Percentiles rank a stretch among this genome's conserved stretches.
These are phyloP conservation scores for Emericellopsis terricola DNA, from an alignment of 495 filamentous ascomycete species.

Conservation along the genomic window DNA sequence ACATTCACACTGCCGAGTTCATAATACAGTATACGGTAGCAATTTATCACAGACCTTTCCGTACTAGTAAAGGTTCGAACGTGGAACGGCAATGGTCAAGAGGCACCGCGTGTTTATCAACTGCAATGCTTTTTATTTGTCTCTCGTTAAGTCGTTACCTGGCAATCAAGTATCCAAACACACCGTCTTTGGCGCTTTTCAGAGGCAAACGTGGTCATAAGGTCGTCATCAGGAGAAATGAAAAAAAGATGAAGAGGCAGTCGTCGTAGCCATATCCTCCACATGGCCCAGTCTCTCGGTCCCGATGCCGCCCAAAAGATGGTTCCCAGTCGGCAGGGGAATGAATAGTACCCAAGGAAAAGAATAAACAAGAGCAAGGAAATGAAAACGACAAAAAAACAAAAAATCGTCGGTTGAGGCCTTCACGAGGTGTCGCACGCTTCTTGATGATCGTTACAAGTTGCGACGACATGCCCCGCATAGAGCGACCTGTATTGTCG, in stretches of 20 bases:
- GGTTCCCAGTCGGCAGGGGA: conserved; percentile 3
- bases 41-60: too few species aligned
- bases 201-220: conserved; percentile 16
- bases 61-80: too few species aligned
- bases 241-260: conserved; percentile 9
- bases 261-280: too few species aligned
- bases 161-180: conserved; percentile 5
- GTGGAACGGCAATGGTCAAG: too few species aligned
- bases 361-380: conserved; percentile 3
- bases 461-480: not conserved
- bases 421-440: not conserved
- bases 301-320: conserved; percentile 9
- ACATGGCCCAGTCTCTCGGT: too few species aligned
- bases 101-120: too few species aligned
- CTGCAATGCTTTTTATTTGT: too few species aligned
- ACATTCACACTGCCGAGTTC: too few species aligned
- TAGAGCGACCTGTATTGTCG: too few species aligned
- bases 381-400: conserved; percentile 4
- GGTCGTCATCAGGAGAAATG: conserved; percentile 16
- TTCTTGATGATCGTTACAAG: conserved; percentile 5
- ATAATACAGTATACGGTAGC: too few species aligned
- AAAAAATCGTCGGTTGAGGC: too few species aligned
- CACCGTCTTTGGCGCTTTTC: conserved; percentile 5
- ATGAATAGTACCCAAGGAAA: conserved; percentile 13
- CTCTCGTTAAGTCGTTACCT: conserved; percentile 22